Percentiles rank a stretch among this genome's conserved stretches.
Evolutionary conservation across 345 rosid genomes (phyloP).

Genomic region (Jatropha curcas): DNA sequence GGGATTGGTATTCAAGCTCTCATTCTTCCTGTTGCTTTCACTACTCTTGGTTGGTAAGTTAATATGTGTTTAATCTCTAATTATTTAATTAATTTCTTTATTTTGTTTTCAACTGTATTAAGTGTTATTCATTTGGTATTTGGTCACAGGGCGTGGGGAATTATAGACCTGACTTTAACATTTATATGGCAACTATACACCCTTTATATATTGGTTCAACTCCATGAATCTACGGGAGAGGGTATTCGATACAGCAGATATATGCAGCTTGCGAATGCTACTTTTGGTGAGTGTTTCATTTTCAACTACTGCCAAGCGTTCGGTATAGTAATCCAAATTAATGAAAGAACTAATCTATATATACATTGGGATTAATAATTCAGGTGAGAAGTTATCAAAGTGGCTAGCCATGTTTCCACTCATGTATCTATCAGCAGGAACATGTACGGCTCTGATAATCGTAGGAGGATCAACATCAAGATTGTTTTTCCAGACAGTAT

Average conservation of each 20-base stretch:
- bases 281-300: conserved; percentile 55
- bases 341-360: too few relatives aligned
- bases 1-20: conserved; percentile 87
- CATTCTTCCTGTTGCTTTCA: conserved; percentile 86
- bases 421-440: conserved; percentile 39
- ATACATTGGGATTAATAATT: not conserved
- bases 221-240: conserved; percentile 60
- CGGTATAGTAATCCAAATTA: not conserved
- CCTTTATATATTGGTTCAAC: conserved; percentile 64
- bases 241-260: conserved; percentile 74
- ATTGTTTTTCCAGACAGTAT: conserved; percentile 35
- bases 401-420: conserved; percentile 37
- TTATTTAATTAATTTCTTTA: not conserved
- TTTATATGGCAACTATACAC: conserved; percentile 87
- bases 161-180: conserved; percentile 47
- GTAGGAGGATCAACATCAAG: conserved; percentile 37
- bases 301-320: not conserved
- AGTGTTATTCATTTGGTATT: not conserved
- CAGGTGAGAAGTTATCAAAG: conserved; percentile 38
- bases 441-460: conserved; percentile 38
- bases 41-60: conserved; percentile 76
- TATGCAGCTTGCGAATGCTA: conserved; percentile 51
- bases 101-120: conserved; percentile 5
- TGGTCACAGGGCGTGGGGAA: conserved; percentile 70
- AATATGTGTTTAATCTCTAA: not conserved